Base-by-base conservation (phyloP, 2,329 filamentous ascomycete species). In the Monosporascus sp. region DNA sequence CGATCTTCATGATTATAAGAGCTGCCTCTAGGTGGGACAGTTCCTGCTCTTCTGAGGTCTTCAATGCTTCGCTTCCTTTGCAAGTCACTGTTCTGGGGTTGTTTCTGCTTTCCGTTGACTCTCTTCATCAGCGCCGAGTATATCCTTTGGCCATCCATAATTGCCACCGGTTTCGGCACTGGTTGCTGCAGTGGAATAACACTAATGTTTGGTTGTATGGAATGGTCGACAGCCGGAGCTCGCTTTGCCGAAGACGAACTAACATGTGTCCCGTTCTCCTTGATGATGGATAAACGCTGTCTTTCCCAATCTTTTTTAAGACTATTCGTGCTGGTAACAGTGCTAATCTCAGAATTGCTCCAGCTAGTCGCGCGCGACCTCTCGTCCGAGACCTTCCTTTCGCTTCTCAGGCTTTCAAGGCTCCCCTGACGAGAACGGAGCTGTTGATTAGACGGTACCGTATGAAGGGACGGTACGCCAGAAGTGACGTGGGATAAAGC, bases 311-410 rank as follows among this genome's bases (percentile, higher is more conserved):
- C 76, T 1, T 64, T 69, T 18, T 54, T 69, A 45, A 51, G 65
- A 52, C 57, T 70, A 49, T 54, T 74, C 54, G 72, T 76, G 54
- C 65, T 81, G 6, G 76, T 68, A 3, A 80, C 77, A 3, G 80
- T 83, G 52, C 78, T 78, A 2, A 76, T 74, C 1, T 80, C 81
- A 0, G 86, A 88, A 55, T 83, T 82, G 5, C 80, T 80, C 87
- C 87, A 90, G 65, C 86, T 90, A 2, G 86, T 89, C 49, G 89
- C 81, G 22, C 86, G 73, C n/a, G 84, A 87, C 57, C 73, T 80
- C 20, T 82, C 78, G 39, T 81, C 78, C 15, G 68, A 72, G 1
- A 61, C 62, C 49, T 68, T 69, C 41, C 66, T 67, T 6, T 73
- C 72, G 50, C 70, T 75, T 22, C 58, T 60, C 2, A 78, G 57